These are phyloP conservation scores for Lentinula sp. DNA, from an alignment of 768 basidiomycete genomes.

Conservation along the genomic window DNA sequence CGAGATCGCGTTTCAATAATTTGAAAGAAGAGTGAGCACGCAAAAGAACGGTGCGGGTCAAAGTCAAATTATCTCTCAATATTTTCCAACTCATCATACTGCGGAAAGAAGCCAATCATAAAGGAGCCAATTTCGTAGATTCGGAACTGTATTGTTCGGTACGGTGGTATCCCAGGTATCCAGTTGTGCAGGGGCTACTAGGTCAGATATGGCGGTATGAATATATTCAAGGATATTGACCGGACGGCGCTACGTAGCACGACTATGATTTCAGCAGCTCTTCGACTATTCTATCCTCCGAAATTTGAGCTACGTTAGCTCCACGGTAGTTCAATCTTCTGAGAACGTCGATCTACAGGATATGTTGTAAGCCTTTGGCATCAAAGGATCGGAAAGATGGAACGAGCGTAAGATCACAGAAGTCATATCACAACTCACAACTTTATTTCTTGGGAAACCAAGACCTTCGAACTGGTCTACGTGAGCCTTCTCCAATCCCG, in stretches of 20 bases:
- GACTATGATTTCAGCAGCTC: conserved; percentile 61
- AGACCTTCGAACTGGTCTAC: conserved; percentile 80
- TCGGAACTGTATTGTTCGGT: too few relatives aligned
- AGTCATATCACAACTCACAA: conserved; percentile 38
- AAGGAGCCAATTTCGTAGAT: too few relatives aligned
- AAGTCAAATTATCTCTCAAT: too few relatives aligned
- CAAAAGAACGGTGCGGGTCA: too few relatives aligned
- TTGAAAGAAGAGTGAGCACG: too few relatives aligned
- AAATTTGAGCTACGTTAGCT: conserved; percentile 70
- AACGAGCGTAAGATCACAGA: background rate
- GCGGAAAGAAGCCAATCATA: too few relatives aligned
- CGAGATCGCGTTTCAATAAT: too few relatives aligned
- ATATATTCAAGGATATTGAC: background rate
- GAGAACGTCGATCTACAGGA: conserved; percentile 74
- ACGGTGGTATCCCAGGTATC: background rate
- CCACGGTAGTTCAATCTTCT: conserved; percentile 85
- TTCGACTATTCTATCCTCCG: conserved; percentile 81
- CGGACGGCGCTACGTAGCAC: background rate
- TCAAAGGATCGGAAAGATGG: background rate
- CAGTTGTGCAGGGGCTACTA: background rate
- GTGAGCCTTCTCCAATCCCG: conserved; percentile 77
- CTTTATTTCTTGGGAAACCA: conserved; percentile 79
- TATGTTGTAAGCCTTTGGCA: background rate
- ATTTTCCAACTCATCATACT: too few relatives aligned
- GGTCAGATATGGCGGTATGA: background rate